Evolutionary conservation across 805 yeast genomes (phyloP).

Genomic region (Candida ascalaphidarum): DNA sequence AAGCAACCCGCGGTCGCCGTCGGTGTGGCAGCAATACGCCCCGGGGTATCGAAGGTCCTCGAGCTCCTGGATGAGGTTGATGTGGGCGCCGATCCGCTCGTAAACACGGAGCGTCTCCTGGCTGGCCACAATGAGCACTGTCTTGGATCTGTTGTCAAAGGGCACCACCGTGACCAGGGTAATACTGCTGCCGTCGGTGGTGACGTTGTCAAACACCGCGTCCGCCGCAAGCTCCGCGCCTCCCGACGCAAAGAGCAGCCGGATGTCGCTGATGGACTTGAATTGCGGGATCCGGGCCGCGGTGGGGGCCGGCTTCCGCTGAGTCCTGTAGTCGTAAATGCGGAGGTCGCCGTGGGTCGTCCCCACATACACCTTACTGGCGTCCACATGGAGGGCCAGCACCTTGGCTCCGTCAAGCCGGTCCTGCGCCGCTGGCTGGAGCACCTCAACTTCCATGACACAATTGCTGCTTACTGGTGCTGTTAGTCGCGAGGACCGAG

Average conservation of each 20-base stretch:
- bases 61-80: constrained; percentile 21
- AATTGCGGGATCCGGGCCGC: constrained; percentile 6
- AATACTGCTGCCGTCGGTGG: constrained; percentile 10
- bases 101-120: constrained; percentile 15
- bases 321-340: constrained; percentile 12
- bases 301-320: constrained; percentile 4
- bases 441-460: too few relatives aligned
- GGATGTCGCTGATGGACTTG: constrained; percentile 17
- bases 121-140: constrained; percentile 16
- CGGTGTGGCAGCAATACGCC: constrained; percentile 10
- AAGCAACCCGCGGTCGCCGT: constrained; percentile 12
- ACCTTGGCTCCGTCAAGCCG: constrained; percentile 12
- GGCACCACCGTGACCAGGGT: constrained; percentile 8
- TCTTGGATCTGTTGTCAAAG: constrained; percentile 10
- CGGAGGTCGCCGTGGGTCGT: constrained; percentile 26
- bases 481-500: too few relatives aligned
- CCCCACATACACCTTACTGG: constrained; percentile 20
- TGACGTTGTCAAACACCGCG: constrained; percentile 11
- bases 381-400: constrained; percentile 14
- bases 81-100: constrained; percentile 22
- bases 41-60: constrained; percentile 14
- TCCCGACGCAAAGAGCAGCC: constrained; percentile 11
- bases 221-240: too few relatives aligned
- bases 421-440: too few relatives aligned
- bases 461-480: too few relatives aligned